These are phyloP conservation scores for Metschnikowia reukaufii DNA, from an alignment of 805 yeast genomes.

Conservation along the genomic window DNA sequence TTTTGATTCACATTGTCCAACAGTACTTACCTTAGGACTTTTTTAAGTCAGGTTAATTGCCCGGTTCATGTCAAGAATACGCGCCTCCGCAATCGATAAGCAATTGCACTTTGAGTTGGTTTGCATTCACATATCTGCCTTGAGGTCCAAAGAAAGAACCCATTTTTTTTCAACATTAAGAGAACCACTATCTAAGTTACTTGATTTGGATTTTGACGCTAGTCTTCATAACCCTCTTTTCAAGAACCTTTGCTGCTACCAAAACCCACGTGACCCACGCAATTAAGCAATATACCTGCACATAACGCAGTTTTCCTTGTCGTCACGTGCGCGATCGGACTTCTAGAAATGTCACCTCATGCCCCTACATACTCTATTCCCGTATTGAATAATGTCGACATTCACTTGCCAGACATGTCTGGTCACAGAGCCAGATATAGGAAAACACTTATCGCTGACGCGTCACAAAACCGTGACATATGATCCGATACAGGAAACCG, in stretches of 20 bases:
- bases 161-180: too few relatives aligned
- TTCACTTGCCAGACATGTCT: constrained; percentile 51
- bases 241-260: too few relatives aligned
- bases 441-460: constrained; percentile 52
- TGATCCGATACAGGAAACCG: constrained; percentile 35
- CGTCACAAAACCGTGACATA: constrained; percentile 49
- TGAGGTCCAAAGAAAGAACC: not conserved
- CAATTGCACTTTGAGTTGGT: not conserved
- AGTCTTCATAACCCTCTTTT: too few relatives aligned
- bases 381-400: not conserved
- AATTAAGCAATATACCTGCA: too few relatives aligned
- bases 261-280: too few relatives aligned
- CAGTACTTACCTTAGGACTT: too few relatives aligned
- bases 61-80: not conserved
- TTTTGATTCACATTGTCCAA: too few relatives aligned
- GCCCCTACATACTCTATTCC: not conserved
- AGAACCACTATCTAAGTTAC: too few relatives aligned
- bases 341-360: not conserved
- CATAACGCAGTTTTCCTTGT: too few relatives aligned
- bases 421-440: constrained; percentile 36
- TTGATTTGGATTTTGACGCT: too few relatives aligned
- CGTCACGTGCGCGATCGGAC: not conserved
- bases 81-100: not conserved
- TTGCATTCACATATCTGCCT: constrained; percentile 1
- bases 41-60: too few relatives aligned